Conservation (phyloP, 2,329 filamentous ascomycete genomes). For the Xylariaceae sp. region DNA sequence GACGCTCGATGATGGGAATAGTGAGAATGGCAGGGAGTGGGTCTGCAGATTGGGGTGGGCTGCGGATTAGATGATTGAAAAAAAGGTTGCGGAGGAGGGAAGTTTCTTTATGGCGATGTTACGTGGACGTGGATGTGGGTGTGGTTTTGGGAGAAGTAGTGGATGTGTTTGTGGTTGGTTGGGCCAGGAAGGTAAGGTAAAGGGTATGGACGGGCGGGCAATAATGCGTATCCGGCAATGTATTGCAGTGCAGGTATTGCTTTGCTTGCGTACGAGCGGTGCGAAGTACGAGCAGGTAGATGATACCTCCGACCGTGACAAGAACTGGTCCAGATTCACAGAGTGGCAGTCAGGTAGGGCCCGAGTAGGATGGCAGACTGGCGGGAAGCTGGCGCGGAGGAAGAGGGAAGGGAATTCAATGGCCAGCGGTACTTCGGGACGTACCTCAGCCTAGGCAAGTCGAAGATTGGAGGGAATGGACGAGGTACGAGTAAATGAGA, state of each 20-base stretch:
- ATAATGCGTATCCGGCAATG: not conserved
- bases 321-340: too few species aligned
- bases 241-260: too few species aligned
- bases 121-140: conserved; percentile 3
- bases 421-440: conserved; percentile 5
- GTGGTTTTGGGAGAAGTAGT: not conserved
- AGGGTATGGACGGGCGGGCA: conserved; percentile 16
- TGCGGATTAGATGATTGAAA: not conserved
- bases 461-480: not conserved
- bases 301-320: too few species aligned
- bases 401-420: conserved; percentile 11
- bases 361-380: too few species aligned
- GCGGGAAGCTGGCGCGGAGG: too few species aligned
- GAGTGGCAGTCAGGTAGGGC: too few species aligned
- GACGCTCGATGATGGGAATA: not conserved
- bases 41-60: not conserved
- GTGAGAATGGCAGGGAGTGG: not conserved
- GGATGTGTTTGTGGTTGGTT: conserved; percentile 5
- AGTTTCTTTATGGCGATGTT: conserved; percentile 6
- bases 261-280: too few species aligned
- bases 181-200: conserved; percentile 10
- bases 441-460: not conserved
- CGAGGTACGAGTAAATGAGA: not conserved
- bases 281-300: too few species aligned
- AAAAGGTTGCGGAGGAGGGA: not conserved